Base-by-base conservation (phyloP, 116 monocot genomes). In the Dioscorea cayenensis region DNA sequence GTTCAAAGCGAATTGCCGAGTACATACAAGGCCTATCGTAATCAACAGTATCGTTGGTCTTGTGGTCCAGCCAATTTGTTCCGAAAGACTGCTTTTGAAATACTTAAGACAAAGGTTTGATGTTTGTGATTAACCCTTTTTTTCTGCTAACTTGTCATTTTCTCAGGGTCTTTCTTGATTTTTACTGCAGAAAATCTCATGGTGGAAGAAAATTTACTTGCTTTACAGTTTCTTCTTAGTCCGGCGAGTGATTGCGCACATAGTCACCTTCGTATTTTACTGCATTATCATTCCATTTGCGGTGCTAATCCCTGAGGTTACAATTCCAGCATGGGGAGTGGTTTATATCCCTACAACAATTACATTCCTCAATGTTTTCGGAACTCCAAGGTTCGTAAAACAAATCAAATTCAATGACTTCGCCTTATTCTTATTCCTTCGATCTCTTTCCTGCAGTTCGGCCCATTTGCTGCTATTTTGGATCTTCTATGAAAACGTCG, bases 41-140 rank as follows among this genome's bases (percentile, higher is more conserved):
- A 82, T 75, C 84, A 88, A 65, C 88, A 88, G 43, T 81, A 82
- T 69, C 72, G 88, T 25, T 88, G 88, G 88, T 79, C 88, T n/a
- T 85, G 88, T 70, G 88, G 88, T 6, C 85, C 88, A 25, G 82
- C 88, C 28, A 88, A 88, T 61, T 74, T 88, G 36, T 82, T 88
- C 49, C 76, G 82, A 21, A 88, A 88, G 77, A 77, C 77, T 64
- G 79, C 74, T 51, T 35, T 58, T 18, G 85, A 88, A 60, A 85
- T 84, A 49, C 4, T 80, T 63, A 63, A 61, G 6, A 77, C 79
- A 7, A 85, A 82, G 88, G 88, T 88, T 64, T 64, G 38, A 32
- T 48, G 25, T 13, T 22, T 60, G 43, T 43, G 43, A 43, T 14
- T 11, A 10, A 28, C 17, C 1, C 0, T 50, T 2, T 51, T 25